Conservation (phyloP, 768 basidiomycete species). For the Lentinula edodes region DNA sequence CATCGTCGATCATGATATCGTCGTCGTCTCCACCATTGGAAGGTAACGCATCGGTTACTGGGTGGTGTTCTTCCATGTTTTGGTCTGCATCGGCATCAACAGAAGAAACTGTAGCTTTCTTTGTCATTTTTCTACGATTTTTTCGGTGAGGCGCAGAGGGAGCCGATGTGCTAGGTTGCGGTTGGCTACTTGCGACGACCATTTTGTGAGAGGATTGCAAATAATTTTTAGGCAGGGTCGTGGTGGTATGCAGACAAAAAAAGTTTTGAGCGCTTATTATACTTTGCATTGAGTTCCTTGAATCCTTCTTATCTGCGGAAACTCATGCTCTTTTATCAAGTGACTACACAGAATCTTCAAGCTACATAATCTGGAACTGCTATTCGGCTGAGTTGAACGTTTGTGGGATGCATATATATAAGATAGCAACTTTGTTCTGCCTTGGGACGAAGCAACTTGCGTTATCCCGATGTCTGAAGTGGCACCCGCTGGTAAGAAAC, state of each 20-base stretch:
- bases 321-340: background rate
- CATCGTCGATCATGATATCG: slow-evolving; percentile 56
- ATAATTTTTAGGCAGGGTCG: background rate
- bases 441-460: background rate
- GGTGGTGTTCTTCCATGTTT: slow-evolving; percentile 20
- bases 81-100: slow-evolving; percentile 23
- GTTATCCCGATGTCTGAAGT: background rate
- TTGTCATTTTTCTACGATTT: slow-evolving; percentile 36
- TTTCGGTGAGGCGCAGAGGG: slow-evolving; percentile 23
- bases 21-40: slow-evolving; percentile 41
- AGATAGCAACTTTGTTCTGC: background rate
- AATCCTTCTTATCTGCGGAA: too few species aligned
- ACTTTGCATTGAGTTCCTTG: too few species aligned
- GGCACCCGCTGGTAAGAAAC: background rate
- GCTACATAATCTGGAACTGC: background rate
- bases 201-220: slow-evolving; percentile 16
- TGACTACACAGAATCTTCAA: background rate
- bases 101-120: slow-evolving; percentile 24
- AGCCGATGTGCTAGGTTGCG: slow-evolving; percentile 13
- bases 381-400: background rate
- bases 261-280: background rate
- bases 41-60: slow-evolving; percentile 12
- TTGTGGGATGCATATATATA: background rate
- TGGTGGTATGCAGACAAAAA: background rate
- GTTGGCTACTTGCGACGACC: slow-evolving; percentile 30